Conservation (phyloP, 2,329 filamentous ascomycete genomes). For the Neonectria neomacrospora region DNA sequence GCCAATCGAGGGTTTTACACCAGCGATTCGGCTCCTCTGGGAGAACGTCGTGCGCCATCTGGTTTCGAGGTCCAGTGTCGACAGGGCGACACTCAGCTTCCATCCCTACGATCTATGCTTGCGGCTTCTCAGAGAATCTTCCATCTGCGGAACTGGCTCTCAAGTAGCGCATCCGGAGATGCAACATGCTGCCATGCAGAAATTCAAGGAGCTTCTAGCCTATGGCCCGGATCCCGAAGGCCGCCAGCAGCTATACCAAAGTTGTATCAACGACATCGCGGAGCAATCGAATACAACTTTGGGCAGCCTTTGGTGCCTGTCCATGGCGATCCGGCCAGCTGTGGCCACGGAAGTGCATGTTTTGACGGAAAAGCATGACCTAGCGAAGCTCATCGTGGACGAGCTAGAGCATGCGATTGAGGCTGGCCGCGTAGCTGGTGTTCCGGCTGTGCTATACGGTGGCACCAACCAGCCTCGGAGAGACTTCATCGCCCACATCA, state of each 20-base stretch:
- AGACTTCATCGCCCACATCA: slow-evolving; percentile 67
- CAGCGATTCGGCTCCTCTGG: slow-evolving; percentile 70
- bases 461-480: slow-evolving; percentile 63
- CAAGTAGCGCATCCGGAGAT: slow-evolving; percentile 70
- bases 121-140: slow-evolving; percentile 77
- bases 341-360: slow-evolving; percentile 63
- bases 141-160: slow-evolving; percentile 63
- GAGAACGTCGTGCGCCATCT: slow-evolving; percentile 64
- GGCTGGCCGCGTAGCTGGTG: slow-evolving; percentile 48
- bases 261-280: slow-evolving; percentile 76
- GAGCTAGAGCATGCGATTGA: slow-evolving; percentile 69
- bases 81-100: slow-evolving; percentile 49
- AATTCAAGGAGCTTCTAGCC: slow-evolving; percentile 70
- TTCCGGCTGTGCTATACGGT: slow-evolving; percentile 59
- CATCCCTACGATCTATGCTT: slow-evolving; percentile 66
- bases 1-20: slow-evolving; percentile 71
- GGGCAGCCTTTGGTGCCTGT: slow-evolving; percentile 77
- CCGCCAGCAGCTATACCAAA: slow-evolving; percentile 70
- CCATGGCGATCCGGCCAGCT: slow-evolving; percentile 58
- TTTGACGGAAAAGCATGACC: slow-evolving; percentile 69
- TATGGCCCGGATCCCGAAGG: slow-evolving; percentile 64
- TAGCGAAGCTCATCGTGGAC: slow-evolving; percentile 70
- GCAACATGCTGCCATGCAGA: slow-evolving; percentile 70
- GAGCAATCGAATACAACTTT: slow-evolving; percentile 71
- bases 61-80: slow-evolving; percentile 56